phyloP scores from a whole-genome alignment of 225 moss, liverwort and hornwort genomes.

The Thuidium tamariscinum region DNA sequence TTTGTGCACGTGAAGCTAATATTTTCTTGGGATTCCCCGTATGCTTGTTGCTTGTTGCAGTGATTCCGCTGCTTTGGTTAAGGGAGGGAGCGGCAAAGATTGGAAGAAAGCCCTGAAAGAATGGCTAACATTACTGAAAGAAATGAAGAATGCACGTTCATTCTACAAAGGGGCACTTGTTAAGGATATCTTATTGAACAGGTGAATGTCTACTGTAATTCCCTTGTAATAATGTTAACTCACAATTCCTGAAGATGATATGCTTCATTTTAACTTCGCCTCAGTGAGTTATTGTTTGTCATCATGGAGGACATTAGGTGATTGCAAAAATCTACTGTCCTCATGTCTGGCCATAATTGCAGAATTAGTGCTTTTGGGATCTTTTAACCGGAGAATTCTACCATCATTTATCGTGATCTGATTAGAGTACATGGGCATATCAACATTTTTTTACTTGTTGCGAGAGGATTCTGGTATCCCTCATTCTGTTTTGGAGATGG shows the following conservation, averaged over 20 bases:
- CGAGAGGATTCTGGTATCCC: background rate
- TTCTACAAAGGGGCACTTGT: constrained; percentile 61
- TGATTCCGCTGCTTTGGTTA: constrained; percentile 5
- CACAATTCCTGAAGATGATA: background rate
- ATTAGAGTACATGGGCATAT: background rate
- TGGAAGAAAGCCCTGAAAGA: constrained; percentile 84
- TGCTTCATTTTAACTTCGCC: background rate
- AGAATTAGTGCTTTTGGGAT: background rate
- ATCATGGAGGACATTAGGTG: background rate
- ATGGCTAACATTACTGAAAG: constrained; percentile 77
- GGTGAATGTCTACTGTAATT: constrained; percentile 13
- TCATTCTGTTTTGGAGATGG: background rate
- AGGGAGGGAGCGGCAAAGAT: constrained; percentile 60
- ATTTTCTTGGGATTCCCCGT: background rate
- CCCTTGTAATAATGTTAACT: background rate
- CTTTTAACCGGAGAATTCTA: background rate
- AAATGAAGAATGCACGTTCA: constrained; percentile 74
- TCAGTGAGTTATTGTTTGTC: background rate
- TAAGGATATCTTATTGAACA: constrained; percentile 60
- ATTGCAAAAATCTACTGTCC: background rate
- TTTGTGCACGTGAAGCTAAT: background rate
- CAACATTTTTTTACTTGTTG: background rate
- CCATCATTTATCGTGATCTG: background rate
- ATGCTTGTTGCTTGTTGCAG: constrained; percentile 21
- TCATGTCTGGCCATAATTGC: background rate